These are phyloP conservation scores for Ammopiptanthus mongolicus DNA, from an alignment of 306 rosid species.

Conservation along the genomic window DNA sequence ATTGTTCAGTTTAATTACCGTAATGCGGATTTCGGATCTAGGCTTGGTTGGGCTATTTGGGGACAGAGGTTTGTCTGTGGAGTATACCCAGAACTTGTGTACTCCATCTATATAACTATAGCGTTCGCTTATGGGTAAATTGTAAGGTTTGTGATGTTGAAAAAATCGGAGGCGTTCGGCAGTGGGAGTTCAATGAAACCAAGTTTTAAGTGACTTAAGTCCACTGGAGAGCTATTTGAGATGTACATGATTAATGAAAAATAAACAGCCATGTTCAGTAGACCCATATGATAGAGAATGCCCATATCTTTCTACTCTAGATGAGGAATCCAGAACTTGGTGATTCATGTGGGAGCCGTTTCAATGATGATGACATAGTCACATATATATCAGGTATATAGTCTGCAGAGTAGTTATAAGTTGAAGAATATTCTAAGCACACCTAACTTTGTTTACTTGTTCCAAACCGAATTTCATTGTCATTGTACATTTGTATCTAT, in stretches of 20 bases:
- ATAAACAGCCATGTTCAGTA: background rate
- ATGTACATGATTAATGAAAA: background rate
- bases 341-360: background rate
- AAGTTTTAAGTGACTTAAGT: slow-evolving; percentile 11
- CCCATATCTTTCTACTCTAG: background rate
- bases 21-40: slow-evolving; percentile 16
- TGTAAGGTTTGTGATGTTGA: slow-evolving; percentile 19
- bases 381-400: background rate
- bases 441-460: too few species aligned
- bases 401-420: background rate
- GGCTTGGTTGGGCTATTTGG: background rate
- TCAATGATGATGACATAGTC: background rate
- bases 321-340: background rate
- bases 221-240: background rate
- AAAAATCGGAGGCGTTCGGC: background rate
- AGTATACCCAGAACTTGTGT: slow-evolving; percentile 31
- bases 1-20: background rate
- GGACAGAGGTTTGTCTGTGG: slow-evolving; percentile 28
- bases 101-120: slow-evolving; percentile 24
- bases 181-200: slow-evolving; percentile 29
- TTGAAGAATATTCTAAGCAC: background rate
- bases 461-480: background rate
- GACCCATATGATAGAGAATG: background rate
- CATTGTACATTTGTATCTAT: background rate
- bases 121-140: slow-evolving; percentile 3